These are phyloP conservation scores for Arthrobotrys sinensis DNA, from an alignment of 2,329 filamentous ascomycete genomes.

Conservation along the genomic window DNA sequence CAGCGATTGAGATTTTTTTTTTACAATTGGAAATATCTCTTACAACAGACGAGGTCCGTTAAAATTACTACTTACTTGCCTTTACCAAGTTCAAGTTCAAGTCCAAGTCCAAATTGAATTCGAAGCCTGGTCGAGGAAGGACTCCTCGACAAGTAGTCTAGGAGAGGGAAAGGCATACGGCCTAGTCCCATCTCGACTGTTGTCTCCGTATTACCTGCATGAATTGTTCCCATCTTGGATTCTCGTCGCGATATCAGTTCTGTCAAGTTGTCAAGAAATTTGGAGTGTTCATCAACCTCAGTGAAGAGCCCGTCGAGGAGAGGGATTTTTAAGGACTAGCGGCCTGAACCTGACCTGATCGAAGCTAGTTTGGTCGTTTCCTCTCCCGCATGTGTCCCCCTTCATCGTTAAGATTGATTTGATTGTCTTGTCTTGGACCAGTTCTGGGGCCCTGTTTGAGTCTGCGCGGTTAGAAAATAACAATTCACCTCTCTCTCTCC, in stretches of 20 bases:
- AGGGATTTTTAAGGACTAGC: slow-evolving; percentile 48
- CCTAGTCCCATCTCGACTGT: slow-evolving; percentile 48
- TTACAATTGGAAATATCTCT: slow-evolving; percentile 22
- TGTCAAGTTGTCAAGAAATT: slow-evolving; percentile 49
- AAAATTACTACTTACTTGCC: slow-evolving; percentile 25
- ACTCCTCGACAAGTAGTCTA: not conserved
- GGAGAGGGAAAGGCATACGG: slow-evolving; percentile 1
- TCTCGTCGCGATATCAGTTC: slow-evolving; percentile 57
- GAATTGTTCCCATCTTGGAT: slow-evolving; percentile 57
- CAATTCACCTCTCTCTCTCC: slow-evolving; percentile 22
- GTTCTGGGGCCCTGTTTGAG: slow-evolving; percentile 26
- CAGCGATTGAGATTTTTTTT: slow-evolving; percentile 28
- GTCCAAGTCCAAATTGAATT: not conserved
- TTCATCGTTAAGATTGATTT: slow-evolving; percentile 50
- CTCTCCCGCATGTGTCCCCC: slow-evolving; percentile 47
- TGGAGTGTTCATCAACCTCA: slow-evolving; percentile 20
- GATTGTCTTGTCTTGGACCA: slow-evolving; percentile 23
- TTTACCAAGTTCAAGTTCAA: not conserved
- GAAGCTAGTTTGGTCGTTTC: slow-evolving; percentile 46
- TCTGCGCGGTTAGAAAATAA: slow-evolving; percentile 38
- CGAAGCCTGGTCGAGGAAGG: not conserved
- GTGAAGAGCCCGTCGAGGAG: slow-evolving; percentile 34
- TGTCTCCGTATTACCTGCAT: slow-evolving; percentile 60
- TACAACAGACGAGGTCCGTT: slow-evolving; percentile 42
- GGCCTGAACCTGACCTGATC: slow-evolving; percentile 45